A percentile compares a stretch with the other conserved stretches of the same genome.
These are phyloP conservation scores for Aureobasidium sp. DNA, from an alignment of 2,329 filamentous ascomycete genomes.

Conservation along the genomic window DNA sequence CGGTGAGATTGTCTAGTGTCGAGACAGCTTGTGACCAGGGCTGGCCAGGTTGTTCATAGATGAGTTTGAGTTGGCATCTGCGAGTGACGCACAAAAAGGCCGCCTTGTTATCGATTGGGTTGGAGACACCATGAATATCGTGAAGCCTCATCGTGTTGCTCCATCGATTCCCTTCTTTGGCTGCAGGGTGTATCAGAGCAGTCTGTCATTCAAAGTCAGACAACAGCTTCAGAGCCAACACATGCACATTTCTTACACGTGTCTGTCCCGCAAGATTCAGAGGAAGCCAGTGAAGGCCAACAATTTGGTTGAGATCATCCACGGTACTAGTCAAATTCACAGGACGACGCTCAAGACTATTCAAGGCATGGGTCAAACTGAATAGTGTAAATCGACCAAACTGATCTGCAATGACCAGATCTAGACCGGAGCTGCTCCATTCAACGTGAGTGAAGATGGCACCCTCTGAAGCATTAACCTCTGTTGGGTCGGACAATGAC, in stretches of 20 bases:
- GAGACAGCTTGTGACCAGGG: constrained; percentile 64
- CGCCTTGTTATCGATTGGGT: constrained; percentile 63
- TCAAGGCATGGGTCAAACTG: constrained; percentile 63
- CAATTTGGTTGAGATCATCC: constrained; percentile 69
- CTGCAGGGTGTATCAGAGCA: constrained; percentile 31
- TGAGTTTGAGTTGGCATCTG: constrained; percentile 64
- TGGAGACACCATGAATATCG: constrained; percentile 62
- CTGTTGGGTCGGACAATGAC: constrained; percentile 69
- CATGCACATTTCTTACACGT: constrained; percentile 21
- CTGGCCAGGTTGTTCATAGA: constrained; percentile 68
- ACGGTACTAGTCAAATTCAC: constrained; percentile 60
- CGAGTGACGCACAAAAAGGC: constrained; percentile 71
- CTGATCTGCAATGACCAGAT: constrained; percentile 76
- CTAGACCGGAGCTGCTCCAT: constrained; percentile 71
- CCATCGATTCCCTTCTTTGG: constrained; percentile 47
- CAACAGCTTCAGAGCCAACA: neutral
- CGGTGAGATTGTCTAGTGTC: constrained; percentile 67
- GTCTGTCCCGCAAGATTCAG: constrained; percentile 30
- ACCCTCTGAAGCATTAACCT: constrained; percentile 54
- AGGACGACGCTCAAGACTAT: constrained; percentile 58
- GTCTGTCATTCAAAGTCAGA: constrained; percentile 29
- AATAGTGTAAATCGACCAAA: constrained; percentile 71
- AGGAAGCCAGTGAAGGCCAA: constrained; percentile 78
- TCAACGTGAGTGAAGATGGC: constrained; percentile 70
- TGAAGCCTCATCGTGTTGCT: constrained; percentile 61